Evolutionary conservation across 192 early-diverging fungal genomes (phyloP).

Genomic region (Radiomyces spectabilis): DNA sequence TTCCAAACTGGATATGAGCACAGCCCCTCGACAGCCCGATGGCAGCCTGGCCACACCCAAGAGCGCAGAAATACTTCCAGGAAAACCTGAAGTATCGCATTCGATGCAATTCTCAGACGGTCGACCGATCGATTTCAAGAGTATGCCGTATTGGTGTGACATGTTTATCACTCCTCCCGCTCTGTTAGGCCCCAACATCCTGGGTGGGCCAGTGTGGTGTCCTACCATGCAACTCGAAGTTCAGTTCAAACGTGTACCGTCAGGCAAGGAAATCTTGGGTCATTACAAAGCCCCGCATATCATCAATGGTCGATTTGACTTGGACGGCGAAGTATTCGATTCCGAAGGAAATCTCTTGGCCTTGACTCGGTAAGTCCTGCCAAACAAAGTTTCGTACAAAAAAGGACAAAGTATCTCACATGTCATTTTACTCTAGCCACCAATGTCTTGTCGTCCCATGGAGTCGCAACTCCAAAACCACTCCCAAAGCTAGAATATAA

Average conservation of each 20-base stretch:
- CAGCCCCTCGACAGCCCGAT: background rate
- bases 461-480: background rate
- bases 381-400: background rate
- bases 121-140: slow-evolving; percentile 6
- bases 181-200: background rate
- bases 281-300: slow-evolving; percentile 18
- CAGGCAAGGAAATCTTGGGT: slow-evolving; percentile 3
- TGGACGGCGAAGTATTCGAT: slow-evolving; percentile 26
- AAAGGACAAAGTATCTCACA: background rate
- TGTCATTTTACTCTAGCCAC: background rate
- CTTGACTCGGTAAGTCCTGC: slow-evolving; percentile 19
- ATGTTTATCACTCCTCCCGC: slow-evolving; percentile 16
- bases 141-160: slow-evolving; percentile 14
- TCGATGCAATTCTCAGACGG: slow-evolving; percentile 6
- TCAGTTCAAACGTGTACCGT: slow-evolving; percentile 16
- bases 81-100: slow-evolving; percentile 11
- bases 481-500: too few species aligned
- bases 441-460: background rate
- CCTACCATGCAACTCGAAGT: slow-evolving; percentile 22
- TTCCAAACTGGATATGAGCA: background rate
- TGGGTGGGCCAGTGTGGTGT: slow-evolving; percentile 8
- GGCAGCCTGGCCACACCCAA: background rate
- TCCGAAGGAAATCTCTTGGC: slow-evolving; percentile 18
- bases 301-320: slow-evolving; percentile 24
- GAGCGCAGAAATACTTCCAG: background rate